A percentile compares a stretch with the other conserved stretches of the same genome.
phyloP scores from a whole-genome alignment of 768 basidiomycete genomes.

The Lactifluus pinguis region DNA sequence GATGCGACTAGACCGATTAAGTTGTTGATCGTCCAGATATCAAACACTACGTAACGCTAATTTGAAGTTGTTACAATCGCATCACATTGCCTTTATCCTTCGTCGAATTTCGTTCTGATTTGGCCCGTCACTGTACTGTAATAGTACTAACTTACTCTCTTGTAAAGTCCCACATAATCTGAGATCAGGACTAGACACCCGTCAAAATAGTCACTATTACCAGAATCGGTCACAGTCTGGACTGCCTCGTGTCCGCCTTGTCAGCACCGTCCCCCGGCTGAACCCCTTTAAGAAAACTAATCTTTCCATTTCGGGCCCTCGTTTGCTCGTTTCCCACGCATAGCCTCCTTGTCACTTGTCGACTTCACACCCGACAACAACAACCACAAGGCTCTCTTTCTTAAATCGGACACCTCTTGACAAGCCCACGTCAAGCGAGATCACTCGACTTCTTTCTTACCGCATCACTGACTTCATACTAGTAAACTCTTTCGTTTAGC shows the following conservation, averaged over 20 bases:
- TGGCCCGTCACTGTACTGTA: not conserved
- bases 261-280: not conserved
- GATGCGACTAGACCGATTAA: not conserved
- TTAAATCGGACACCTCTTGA: not conserved
- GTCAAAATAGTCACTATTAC: too few relatives aligned
- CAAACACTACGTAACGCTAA: too few relatives aligned
- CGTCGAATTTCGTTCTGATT: not conserved
- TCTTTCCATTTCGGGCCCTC: constrained; percentile 6
- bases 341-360: not conserved
- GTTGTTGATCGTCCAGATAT: not conserved
- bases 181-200: not conserved
- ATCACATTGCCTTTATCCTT: too few relatives aligned
- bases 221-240: not conserved
- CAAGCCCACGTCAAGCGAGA: not conserved
- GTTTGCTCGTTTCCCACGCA: constrained; percentile 1
- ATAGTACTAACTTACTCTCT: not conserved
- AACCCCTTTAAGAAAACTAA: constrained; percentile 3
- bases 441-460: not conserved
- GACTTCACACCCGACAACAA: not conserved
- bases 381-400: not conserved
- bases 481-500: not conserved
- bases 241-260: not conserved
- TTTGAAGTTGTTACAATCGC: too few relatives aligned
- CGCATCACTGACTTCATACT: not conserved
- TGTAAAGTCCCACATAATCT: not conserved